Base-by-base conservation (phyloP, 306 rosid genomes). In the Canavalia gladiata region DNA sequence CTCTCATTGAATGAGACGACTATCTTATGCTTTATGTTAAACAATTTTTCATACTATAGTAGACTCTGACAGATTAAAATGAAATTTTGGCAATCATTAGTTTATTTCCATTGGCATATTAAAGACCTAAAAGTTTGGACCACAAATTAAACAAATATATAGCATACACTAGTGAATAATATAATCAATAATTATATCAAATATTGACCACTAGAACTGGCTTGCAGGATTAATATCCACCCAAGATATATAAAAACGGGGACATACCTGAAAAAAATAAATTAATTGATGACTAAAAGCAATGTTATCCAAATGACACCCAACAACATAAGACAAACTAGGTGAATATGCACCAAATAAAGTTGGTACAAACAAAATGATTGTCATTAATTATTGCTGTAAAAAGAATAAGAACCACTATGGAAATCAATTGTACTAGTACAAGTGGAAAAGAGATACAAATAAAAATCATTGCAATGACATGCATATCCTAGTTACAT, bases 1-100 rank as follows among this genome's bases (percentile, higher is more conserved):
- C 56, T 42, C 25, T 41, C 25, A 37, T 75, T 51, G 47, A 63
- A 37, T 42, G 51, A 60, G 35, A 52, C 47, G 62, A 51, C 41
- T 68, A 59, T 69, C 5, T 70, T 51, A 76, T 70, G 58, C 55
- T 68, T 68, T 43, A n/a, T 54, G 69, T 46, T 37, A 82, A 39
- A 55, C 9, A 46, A 11, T 64, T 49, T 81, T 52, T 29, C 41
- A 52, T 64, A 33, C 54, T 54, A 57, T 31, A 31, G 75, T 37
- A 42, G 28, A 67, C 35, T 63, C 52, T 8, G 68, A 33, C 6
- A 1, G 11, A 42, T 3, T 42, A 41, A 41, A 72, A 18, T 18
- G 46, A 63, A 72, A 35, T 42, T 51, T 42, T 29, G 25, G 59
- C 46, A 72, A 62, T 45, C 39, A 31, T 47, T 50, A 43, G 2